phyloP scores from a whole-genome alignment of 129 eudicot genomes.

The Pittosporum tobira region DNA sequence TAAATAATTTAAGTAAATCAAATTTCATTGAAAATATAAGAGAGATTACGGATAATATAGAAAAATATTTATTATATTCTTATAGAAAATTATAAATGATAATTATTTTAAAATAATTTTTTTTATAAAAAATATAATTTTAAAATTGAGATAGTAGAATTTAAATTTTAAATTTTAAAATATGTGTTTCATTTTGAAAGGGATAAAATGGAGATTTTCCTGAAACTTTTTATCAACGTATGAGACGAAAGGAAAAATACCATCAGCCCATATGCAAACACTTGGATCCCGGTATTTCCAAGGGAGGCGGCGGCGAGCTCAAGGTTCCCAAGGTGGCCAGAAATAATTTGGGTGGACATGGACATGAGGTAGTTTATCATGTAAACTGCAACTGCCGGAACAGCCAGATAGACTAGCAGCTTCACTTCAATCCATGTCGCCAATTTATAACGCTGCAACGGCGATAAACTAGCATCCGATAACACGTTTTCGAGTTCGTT shows the following conservation, averaged over 20 bases:
- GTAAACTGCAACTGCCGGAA: slow-evolving; percentile 25
- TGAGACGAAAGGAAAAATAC: not conserved
- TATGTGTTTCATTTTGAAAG: too few relatives aligned
- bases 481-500: slow-evolving; percentile 14
- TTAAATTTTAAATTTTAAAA: too few relatives aligned
- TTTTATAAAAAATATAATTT: too few relatives aligned
- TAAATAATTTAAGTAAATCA: too few relatives aligned
- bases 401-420: slow-evolving; percentile 17
- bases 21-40: too few relatives aligned
- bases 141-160: too few relatives aligned
- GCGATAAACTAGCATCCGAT: slow-evolving; percentile 3
- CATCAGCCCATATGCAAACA: slow-evolving; percentile 26
- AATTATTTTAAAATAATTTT: too few relatives aligned
- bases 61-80: too few relatives aligned
- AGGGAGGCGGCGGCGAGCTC: slow-evolving; percentile 28
- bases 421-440: slow-evolving; percentile 20
- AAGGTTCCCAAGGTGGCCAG: slow-evolving; percentile 27
- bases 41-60: too few relatives aligned
- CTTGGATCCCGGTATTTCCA: slow-evolving; percentile 23
- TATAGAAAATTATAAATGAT: too few relatives aligned
- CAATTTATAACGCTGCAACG: slow-evolving; percentile 2
- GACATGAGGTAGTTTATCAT: slow-evolving; percentile 19
- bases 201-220: too few relatives aligned
- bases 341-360: slow-evolving; percentile 24
- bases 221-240: not conserved